A percentile compares a stretch with the other conserved stretches of the same genome.
Conservation (phyloP, 768 basidiomycete genomes). For the Chalciporus chontae region DNA sequence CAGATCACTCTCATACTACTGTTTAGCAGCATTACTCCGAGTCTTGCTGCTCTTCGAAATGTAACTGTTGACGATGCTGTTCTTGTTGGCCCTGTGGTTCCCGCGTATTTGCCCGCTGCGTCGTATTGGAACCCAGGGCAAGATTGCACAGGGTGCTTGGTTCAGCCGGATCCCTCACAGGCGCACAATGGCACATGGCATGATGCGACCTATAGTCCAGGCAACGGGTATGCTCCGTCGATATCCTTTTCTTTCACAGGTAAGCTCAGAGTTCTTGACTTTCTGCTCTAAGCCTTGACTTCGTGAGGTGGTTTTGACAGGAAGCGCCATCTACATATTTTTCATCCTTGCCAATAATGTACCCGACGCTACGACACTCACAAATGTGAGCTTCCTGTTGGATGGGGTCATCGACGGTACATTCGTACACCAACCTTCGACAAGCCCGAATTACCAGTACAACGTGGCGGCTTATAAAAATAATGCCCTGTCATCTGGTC, state of each 20-base stretch:
- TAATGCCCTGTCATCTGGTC: neutral
- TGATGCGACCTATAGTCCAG: neutral
- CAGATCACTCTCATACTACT: neutral
- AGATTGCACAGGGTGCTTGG: neutral
- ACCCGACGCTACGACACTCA: neutral
- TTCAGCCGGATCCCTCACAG: neutral
- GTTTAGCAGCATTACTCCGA: neutral
- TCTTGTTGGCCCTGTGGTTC: constrained; percentile 2
- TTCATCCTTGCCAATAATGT: constrained; percentile 15
- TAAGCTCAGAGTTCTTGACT: neutral
- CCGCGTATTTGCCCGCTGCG: constrained; percentile 6
- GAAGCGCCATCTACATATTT: constrained; percentile 16
- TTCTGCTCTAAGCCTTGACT: no score
- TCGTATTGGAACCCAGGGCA: constrained; percentile 7
- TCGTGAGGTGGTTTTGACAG: neutral
- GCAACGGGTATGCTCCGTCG: neutral
- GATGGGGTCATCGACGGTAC: neutral
- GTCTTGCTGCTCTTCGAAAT: constrained; percentile 9
- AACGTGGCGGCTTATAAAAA: constrained; percentile 1
- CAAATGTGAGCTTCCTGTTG: constrained; percentile 6
- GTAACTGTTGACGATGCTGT: constrained; percentile 16
- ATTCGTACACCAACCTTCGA: constrained; percentile 1
- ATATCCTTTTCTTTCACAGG: constrained; percentile 14
- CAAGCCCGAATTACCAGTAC: constrained; percentile 7
- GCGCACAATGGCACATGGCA: constrained; percentile 19